A percentile compares a stretch with the other conserved stretches of the same genome.
Conservation (phyloP, 371 early-diverging fungal genomes). For the Entomophthora muscae region DNA sequence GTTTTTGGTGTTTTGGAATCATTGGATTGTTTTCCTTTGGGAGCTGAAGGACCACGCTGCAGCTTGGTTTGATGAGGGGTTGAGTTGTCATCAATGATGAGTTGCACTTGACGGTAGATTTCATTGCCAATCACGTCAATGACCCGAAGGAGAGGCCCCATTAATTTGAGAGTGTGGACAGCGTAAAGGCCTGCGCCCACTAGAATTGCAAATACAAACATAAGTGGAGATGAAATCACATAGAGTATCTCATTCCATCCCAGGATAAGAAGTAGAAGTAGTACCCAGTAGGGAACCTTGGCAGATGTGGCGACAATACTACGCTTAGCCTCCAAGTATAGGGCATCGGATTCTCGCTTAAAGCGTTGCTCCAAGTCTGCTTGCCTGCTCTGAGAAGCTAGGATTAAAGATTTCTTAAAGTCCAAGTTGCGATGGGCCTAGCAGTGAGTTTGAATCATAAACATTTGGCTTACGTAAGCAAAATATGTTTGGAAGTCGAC, state of each 20-base stretch:
- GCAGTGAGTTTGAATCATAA: background rate
- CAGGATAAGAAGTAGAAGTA: constrained; percentile 51
- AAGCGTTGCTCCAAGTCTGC: constrained; percentile 64
- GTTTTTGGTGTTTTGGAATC: too few relatives aligned
- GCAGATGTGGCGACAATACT: constrained; percentile 73
- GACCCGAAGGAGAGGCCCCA: background rate
- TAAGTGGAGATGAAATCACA: constrained; percentile 60
- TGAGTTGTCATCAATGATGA: too few relatives aligned
- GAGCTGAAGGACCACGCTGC: too few relatives aligned
- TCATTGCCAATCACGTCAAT: background rate
- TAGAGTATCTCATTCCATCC: constrained; percentile 90
- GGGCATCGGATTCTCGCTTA: constrained; percentile 71
- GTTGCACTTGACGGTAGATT: background rate
- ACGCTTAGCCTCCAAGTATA: constrained; percentile 89
- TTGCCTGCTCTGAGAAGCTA: constrained; percentile 46
- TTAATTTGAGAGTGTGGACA: background rate
- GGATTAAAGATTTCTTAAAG: constrained; percentile 31
- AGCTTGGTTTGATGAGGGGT: too few relatives aligned
- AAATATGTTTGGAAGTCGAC: constrained; percentile 21
- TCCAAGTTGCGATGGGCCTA: constrained; percentile 27
- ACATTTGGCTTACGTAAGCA: constrained; percentile 15
- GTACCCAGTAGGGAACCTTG: constrained; percentile 75
- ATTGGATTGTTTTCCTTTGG: too few relatives aligned
- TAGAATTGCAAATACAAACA: constrained; percentile 27
- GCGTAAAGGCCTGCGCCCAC: background rate